Conservation (phyloP, 176 grass and related monocot species). For the Canna indica region DNA sequence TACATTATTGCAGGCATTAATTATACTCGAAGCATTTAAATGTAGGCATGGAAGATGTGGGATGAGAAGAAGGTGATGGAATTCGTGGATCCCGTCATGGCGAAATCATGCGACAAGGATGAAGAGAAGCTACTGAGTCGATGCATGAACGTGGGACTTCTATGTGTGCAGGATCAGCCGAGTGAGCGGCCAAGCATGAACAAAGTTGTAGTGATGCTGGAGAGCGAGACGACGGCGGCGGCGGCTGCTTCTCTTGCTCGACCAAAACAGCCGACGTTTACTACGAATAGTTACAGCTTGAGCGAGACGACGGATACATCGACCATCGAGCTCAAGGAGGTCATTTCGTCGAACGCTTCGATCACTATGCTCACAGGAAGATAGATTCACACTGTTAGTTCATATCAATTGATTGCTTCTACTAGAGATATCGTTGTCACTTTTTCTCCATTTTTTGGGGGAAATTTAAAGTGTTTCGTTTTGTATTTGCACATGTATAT, state of each 20-base stretch:
- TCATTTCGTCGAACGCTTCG: background rate
- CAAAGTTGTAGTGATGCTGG: background rate
- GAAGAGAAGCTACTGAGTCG: background rate
- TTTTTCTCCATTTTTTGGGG: too few species aligned
- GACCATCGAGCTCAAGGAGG: background rate
- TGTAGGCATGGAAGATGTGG: constrained; percentile 3
- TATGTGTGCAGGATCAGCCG: constrained; percentile 13
- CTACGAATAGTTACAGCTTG: background rate
- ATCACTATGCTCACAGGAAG: background rate
- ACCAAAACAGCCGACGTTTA: too few species aligned
- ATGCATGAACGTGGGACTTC: constrained; percentile 1
- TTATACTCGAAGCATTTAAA: too few species aligned
- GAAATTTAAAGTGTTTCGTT: too few species aligned
- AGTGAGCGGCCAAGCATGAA: constrained; percentile 6
- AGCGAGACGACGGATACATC: background rate
- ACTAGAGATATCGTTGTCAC: too few species aligned
- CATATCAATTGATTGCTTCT: too few species aligned
- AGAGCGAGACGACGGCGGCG: constrained; percentile 4
- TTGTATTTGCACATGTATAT: too few species aligned
- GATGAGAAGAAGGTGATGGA: background rate
- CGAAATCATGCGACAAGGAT: background rate
- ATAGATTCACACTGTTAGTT: too few species aligned
- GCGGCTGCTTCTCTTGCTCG: too few species aligned
- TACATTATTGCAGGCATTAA: too few species aligned
- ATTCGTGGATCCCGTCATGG: background rate